Conservation (phyloP, 306 rosid genomes). For the Coriaria nepalensis region DNA sequence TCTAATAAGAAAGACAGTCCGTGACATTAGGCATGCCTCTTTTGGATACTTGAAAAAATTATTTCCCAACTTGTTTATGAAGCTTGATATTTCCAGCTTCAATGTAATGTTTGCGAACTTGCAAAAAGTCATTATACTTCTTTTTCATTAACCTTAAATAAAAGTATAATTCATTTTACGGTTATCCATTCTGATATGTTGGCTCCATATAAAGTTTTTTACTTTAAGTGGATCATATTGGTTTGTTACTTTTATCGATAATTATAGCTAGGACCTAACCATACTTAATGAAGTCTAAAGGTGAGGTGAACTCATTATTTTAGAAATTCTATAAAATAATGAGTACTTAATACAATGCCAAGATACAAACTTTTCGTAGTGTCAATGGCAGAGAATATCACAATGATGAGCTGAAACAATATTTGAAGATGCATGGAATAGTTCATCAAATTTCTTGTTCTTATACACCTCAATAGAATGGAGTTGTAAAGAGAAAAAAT, state of each 20-base stretch:
- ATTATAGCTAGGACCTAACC: constrained; percentile 3
- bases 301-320: background rate
- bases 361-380: background rate
- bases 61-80: background rate
- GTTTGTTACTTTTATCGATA: constrained; percentile 6
- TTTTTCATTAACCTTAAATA: background rate
- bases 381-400: constrained; percentile 5
- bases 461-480: constrained; percentile 1
- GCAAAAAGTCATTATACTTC: background rate
- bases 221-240: constrained; percentile 3
- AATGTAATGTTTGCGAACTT: background rate
- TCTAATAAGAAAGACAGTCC: too few relatives aligned
- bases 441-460: background rate
- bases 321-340: background rate
- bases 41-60: constrained; percentile 3
- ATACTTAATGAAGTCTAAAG: constrained; percentile 1
- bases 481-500: background rate
- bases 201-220: background rate
- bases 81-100: background rate
- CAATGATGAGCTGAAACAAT: background rate
- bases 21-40: too few relatives aligned
- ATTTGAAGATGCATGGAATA: background rate
- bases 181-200: background rate
- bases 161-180: background rate
- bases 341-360: background rate